Base-by-base conservation (phyloP, 257 asterid genomes). In the Nicotiana otophora region DNA sequence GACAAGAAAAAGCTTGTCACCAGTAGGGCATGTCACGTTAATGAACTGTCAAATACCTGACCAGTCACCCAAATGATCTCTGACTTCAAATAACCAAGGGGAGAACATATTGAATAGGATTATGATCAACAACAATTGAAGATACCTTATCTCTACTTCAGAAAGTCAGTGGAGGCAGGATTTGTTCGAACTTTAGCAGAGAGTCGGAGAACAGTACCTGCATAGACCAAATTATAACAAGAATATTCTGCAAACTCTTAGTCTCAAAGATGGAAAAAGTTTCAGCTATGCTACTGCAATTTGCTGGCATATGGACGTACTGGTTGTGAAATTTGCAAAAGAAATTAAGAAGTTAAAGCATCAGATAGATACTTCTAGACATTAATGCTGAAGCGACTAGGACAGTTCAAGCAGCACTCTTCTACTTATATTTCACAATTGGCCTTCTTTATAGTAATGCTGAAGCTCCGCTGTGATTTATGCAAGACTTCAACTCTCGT, bases 141-240 rank as follows among this genome's bases (percentile, higher is more conserved):
- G 20, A 69, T 69, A n/a, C 77, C 77, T 69, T 39, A 69, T 39
- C 77, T 39, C 77, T 11, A 36, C 77, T 69, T 69, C 77, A n/a
- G 77, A 39, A 39, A 10, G 33, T n/a, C 15, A 16, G 57, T 39
- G 57, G 57, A 69, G 33, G 57, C 33, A 39, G 77, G 77, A 69
- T 36, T 69, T 39, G 57, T 69, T 69, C 0, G 5, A n/a, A 10
- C 23, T 69, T 39, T 69, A 42, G 48, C 48, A 42, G 48, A 42
- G 48, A 42, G 19, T 55, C 57, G 11, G 77, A 39, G 33, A 69
- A 2, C 11, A 69, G 11, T n/a, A 39, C 9, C 19, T 69, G 77
- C 57, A 69, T n/a, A 69, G 20, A 39, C 57, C n/a, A 69, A 39
- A 69, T 69, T 54, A 39, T 69, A n/a, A 39, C 77, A 69, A 69